Conservation (phyloP, 2,329 filamentous ascomycete species). For the Metarhizium humberi region DNA sequence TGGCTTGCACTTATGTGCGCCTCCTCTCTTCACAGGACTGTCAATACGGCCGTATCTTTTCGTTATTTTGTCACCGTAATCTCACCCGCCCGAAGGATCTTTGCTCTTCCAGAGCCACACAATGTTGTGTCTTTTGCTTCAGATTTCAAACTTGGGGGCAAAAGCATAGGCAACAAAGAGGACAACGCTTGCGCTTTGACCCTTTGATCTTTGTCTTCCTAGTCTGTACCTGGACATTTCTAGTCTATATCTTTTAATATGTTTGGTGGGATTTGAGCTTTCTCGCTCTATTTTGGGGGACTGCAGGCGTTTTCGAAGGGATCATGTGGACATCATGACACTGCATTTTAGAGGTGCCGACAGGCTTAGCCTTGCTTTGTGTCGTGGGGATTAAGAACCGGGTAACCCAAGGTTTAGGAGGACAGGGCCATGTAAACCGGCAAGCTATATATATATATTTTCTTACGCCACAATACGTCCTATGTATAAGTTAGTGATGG, state of each 20-base stretch:
- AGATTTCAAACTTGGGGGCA: not conserved
- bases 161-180: not conserved
- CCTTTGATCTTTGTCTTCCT: not conserved
- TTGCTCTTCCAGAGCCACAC: not conserved
- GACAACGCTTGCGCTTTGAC: not conserved
- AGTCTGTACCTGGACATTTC: not conserved
- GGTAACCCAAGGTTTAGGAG: not conserved
- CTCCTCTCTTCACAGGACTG: not conserved
- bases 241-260: not conserved
- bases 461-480: not conserved
- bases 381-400: not conserved
- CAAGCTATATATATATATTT: not conserved
- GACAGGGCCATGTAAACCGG: not conserved
- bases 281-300: not conserved
- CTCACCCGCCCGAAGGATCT: not conserved
- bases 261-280: not conserved
- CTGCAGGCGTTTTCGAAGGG: not conserved
- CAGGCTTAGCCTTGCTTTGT: not conserved
- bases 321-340: not conserved
- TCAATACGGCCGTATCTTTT: not conserved
- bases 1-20: not conserved
- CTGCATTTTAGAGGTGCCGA: not conserved
- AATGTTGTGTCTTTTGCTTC: not conserved
- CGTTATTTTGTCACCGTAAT: not conserved
- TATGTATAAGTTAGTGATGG: not conserved